Evolutionary conservation across 768 basidiomycete species (phyloP), one percentile per base, ranked within the genome.

Genomic region (Xerocomellus intermedius): DNA sequence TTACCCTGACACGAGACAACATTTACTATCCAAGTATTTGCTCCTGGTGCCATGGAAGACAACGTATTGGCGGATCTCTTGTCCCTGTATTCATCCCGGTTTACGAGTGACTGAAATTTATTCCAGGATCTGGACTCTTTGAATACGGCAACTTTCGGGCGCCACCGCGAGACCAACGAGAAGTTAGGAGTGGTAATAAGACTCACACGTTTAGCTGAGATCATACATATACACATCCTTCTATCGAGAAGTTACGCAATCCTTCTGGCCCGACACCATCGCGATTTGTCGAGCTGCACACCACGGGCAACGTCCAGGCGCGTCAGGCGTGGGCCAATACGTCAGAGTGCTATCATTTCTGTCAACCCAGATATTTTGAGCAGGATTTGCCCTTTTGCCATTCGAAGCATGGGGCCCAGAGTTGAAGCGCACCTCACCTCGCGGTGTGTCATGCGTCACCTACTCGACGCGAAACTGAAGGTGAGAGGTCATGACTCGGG

Each of bases 141-240:
- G 64, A 71, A 50, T 79, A 80, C 55, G 82, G 82, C 21, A 75
- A 83, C 64, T 86, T 89, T 75, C 82, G 80, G 54, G 81, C 81
- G 21, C 82, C 85, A 21, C 87, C 86, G 0, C 82, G 79, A 64
- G 84, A 84, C 32, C 75, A 82, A 53, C 82, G 82, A 57, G 84
- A 88, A 57, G 62, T 86, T 48, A 86, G 80, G 69, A 79, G 81
- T 55, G 87, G 87, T 43, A 89, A 89, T 67, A 81, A 82, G 72
- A 85, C 87, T 37, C 74, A 77, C 73, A 86, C 86, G 19, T 89
- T 88, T 75, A 84, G 78, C 73, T 78, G 78, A 71, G 48, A 48
- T 58, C 52, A 46, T 42, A 53, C 52, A 46, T 41, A 51, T 54
- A 43, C 48, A 48, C 55, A 50, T 52, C 43, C 50, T 55, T 42